These are phyloP conservation scores for Panaeolus papilionaceus DNA, from an alignment of 768 basidiomycete genomes.

Conservation along the genomic window DNA sequence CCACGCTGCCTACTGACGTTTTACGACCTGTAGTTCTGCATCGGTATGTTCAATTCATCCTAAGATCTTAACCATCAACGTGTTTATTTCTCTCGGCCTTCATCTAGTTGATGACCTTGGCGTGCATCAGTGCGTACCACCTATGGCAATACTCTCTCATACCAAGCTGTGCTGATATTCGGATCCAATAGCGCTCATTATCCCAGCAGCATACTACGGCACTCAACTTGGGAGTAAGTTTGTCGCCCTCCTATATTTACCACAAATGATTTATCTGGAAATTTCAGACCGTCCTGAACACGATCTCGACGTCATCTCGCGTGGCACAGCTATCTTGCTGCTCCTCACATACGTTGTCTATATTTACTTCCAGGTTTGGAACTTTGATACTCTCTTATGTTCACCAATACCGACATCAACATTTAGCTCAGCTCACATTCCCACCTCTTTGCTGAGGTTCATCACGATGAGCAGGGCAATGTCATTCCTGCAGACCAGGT, in stretches of 20 bases:
- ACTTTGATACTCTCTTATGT: conserved; percentile 7
- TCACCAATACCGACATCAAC: conserved; percentile 9
- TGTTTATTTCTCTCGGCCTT: neutral
- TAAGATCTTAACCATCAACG: neutral
- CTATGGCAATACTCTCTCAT: neutral
- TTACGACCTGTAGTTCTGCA: conserved; percentile 44
- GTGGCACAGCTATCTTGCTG: conserved; percentile 81
- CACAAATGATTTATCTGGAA: conserved; percentile 10
- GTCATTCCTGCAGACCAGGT: conserved; percentile 21
- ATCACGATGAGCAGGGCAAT: conserved; percentile 14
- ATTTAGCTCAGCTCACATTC: conserved; percentile 75
- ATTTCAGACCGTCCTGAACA: conserved; percentile 23
- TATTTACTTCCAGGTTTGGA: conserved; percentile 73
- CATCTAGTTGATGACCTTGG: conserved; percentile 77
- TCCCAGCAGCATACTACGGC: conserved; percentile 86
- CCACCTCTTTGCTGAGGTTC: conserved; percentile 55
- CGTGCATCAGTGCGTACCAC: conserved; percentile 74
- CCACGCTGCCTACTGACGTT: conserved; percentile 17
- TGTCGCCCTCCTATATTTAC: conserved; percentile 23
- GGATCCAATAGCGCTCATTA: conserved; percentile 67
- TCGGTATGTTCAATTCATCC: conserved; percentile 41
- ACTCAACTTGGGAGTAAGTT: conserved; percentile 32
- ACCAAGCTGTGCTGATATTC: conserved; percentile 5
- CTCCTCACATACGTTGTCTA: conserved; percentile 77
- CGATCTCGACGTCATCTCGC: conserved; percentile 76